These are phyloP conservation scores for Xylaria bambusicola DNA, from an alignment of 495 filamentous ascomycete species.

Conservation along the genomic window DNA sequence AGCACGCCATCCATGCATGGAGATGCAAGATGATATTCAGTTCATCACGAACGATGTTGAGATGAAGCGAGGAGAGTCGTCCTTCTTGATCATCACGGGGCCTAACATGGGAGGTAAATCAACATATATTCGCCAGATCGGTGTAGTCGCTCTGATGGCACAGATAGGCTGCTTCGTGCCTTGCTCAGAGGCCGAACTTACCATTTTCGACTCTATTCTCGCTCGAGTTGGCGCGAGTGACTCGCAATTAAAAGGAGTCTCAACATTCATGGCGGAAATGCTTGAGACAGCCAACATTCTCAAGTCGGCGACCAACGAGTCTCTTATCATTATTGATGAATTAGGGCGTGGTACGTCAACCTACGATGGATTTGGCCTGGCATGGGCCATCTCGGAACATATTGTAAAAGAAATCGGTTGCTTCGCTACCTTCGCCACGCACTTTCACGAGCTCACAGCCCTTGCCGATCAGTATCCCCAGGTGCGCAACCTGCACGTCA, in stretches of 20 bases:
- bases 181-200: slow-evolving; percentile 84
- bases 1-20: slow-evolving; percentile 96
- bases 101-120: slow-evolving; percentile 99
- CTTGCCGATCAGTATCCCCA: slow-evolving; percentile 80
- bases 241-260: slow-evolving; percentile 95
- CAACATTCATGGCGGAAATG: slow-evolving; percentile 99
- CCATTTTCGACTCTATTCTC: slow-evolving; percentile 97
- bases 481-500: slow-evolving; percentile 92
- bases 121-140: slow-evolving; percentile 97
- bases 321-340: slow-evolving; percentile 97
- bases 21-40: slow-evolving; percentile 97
- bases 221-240: slow-evolving; percentile 95
- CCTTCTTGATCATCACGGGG: slow-evolving; percentile 96
- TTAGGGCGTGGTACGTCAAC: slow-evolving; percentile 97
- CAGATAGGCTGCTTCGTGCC: slow-evolving; percentile 97
- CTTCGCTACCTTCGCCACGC: slow-evolving; percentile 92
- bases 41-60: slow-evolving; percentile 98
- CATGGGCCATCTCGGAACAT: slow-evolving; percentile 98
- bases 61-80: slow-evolving; percentile 75
- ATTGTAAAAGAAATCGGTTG: slow-evolving; percentile 94
- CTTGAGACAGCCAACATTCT: slow-evolving; percentile 98
- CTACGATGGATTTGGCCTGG: slow-evolving; percentile 97
- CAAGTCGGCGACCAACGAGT: slow-evolving; percentile 91
- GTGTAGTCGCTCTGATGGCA: slow-evolving; percentile 96
- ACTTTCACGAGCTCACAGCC: slow-evolving; percentile 97